These are phyloP conservation scores for Pezicula neosporulosa DNA, from an alignment of 2,329 filamentous ascomycete genomes.

Conservation along the genomic window DNA sequence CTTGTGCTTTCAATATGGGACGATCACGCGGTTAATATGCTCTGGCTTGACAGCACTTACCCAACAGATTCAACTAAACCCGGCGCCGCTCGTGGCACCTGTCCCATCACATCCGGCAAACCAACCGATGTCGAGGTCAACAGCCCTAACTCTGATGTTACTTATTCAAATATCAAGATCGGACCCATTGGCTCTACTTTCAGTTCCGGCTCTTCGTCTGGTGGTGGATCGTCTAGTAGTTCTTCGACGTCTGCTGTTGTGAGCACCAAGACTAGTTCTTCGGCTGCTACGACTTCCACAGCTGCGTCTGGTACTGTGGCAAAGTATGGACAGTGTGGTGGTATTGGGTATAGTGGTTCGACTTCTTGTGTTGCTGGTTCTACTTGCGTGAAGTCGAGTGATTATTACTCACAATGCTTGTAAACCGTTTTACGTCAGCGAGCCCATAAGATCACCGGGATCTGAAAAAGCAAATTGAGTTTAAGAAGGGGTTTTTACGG, in stretches of 20 bases:
- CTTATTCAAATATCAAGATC: slow-evolving; percentile 29
- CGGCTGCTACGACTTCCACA: not conserved
- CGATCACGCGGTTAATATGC: slow-evolving; percentile 62
- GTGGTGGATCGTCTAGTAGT: too few relatives aligned
- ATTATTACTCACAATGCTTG: slow-evolving; percentile 1
- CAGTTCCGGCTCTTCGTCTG: not conserved
- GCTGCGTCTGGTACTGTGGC: not conserved
- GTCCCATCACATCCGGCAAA: slow-evolving; percentile 46
- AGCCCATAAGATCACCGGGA: too few relatives aligned
- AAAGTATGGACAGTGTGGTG: slow-evolving; percentile 18
- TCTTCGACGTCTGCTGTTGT: too few relatives aligned
- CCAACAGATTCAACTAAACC: slow-evolving; percentile 43
- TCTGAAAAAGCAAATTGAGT: too few relatives aligned
- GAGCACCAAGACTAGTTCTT: not conserved
- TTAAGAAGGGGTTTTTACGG: too few relatives aligned
- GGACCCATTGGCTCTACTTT: slow-evolving; percentile 28
- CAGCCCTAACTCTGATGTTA: slow-evolving; percentile 41
- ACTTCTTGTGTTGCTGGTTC: slow-evolving; percentile 8
- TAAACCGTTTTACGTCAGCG: not conserved
- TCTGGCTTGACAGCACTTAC: slow-evolving; percentile 70
- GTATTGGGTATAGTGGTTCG: slow-evolving; percentile 9
- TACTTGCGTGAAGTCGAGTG: slow-evolving; percentile 12
- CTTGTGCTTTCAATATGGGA: slow-evolving; percentile 59
- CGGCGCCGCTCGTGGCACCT: slow-evolving; percentile 52
- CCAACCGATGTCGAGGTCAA: slow-evolving; percentile 45